These are phyloP conservation scores for Calycina marina DNA, from an alignment of 2,329 filamentous ascomycete genomes.

Conservation along the genomic window DNA sequence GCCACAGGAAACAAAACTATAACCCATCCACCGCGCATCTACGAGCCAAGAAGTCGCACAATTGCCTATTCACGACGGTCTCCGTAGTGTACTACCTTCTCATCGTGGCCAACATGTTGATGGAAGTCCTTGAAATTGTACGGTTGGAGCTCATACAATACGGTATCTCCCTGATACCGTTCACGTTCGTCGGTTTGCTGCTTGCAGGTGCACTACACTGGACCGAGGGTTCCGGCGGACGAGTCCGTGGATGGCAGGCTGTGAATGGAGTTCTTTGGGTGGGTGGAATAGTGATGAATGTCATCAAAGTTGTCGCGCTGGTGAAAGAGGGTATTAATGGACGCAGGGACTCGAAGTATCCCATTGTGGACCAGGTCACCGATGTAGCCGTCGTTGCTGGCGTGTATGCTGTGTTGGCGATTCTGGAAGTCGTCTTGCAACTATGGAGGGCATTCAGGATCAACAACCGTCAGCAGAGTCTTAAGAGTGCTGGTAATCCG, in stretches of 20 bases:
- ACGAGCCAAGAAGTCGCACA: conserved; percentile 4
- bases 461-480: too few species aligned
- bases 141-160: conserved; percentile 19
- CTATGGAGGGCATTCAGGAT: conserved; percentile 8
- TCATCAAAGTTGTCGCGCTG: conserved; percentile 20
- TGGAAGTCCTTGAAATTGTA: conserved; percentile 23
- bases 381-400: conserved; percentile 24
- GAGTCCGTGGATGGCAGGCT: conserved; percentile 15
- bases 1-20: conserved; percentile 11
- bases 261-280: conserved; percentile 20
- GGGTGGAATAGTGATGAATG: conserved; percentile 17
- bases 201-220: conserved; percentile 15
- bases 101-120: conserved; percentile 20
- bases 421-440: conserved; percentile 17
- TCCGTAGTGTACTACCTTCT: conserved; percentile 20
- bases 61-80: conserved; percentile 8
- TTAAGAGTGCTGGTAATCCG: too few species aligned
- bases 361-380: conserved; percentile 21
- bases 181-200: conserved; percentile 21
- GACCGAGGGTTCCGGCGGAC: conserved; percentile 12
- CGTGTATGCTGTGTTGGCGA: conserved; percentile 19
- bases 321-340: conserved; percentile 16
- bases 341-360: conserved; percentile 21
- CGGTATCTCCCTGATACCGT: conserved; percentile 23
- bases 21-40: conserved; percentile 14